Evolutionary conservation across 2,329 filamentous ascomycete species (phyloP).

Genomic region (Ceratocystis destructans): DNA sequence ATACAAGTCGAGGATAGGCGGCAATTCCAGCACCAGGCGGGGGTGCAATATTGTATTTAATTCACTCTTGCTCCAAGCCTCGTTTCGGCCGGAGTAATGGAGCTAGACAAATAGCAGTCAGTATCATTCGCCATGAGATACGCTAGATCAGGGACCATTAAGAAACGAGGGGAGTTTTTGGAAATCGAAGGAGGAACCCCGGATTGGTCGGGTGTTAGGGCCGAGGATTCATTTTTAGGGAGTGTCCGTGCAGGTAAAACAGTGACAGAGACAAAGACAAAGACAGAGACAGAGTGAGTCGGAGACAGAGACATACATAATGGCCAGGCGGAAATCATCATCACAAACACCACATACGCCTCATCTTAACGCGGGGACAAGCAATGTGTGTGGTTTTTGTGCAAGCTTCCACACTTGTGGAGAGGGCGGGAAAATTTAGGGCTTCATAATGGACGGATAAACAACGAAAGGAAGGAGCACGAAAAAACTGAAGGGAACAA

Average conservation of each 20-base stretch:
- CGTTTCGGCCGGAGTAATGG: background rate
- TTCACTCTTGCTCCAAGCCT: background rate
- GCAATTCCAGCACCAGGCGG: background rate
- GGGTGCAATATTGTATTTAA: background rate
- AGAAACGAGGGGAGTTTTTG: background rate
- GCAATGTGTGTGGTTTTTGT: no score
- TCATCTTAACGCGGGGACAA: no score
- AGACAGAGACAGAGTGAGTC: background rate
- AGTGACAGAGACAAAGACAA: background rate
- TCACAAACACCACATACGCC: no score
- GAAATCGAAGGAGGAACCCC: background rate
- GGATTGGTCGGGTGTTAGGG: background rate
- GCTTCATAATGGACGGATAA: no score
- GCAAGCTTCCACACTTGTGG: no score
- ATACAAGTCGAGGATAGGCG: background rate
- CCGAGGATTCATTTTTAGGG: background rate
- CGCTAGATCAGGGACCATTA: background rate
- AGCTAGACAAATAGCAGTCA: background rate
- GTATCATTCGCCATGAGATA: background rate
- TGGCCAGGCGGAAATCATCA: no score
- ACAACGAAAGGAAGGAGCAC: no score
- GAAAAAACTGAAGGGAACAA: no score
- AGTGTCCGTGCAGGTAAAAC: slow-evolving; percentile 1
- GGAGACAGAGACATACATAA: no score
- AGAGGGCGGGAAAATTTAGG: no score